Percentiles rank a stretch among this genome's conserved stretches.
These are phyloP conservation scores for Lichtheimia corymbifera DNA, from an alignment of 371 early-diverging fungal genomes.

Conservation along the genomic window DNA sequence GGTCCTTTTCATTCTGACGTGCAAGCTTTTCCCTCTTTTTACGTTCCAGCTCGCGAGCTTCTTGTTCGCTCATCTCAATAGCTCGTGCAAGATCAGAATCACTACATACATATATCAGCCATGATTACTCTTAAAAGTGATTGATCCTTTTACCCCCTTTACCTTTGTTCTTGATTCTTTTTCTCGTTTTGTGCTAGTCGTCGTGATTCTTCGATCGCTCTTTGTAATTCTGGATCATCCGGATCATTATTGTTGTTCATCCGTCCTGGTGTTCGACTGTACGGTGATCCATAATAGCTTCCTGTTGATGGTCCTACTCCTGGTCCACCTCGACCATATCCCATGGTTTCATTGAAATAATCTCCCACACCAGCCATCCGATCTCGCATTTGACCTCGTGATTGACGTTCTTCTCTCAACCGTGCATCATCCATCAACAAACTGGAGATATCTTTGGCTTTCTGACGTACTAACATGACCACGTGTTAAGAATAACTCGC, in stretches of 20 bases:
- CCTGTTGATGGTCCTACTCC: conserved; percentile 14
- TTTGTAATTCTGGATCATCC: conserved; percentile 82
- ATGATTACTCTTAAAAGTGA: background rate
- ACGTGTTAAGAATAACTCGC: background rate
- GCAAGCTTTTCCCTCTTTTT: conserved; percentile 32
- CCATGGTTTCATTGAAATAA: conserved; percentile 38
- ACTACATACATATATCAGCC: conserved; percentile 10
- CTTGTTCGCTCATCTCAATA: conserved; percentile 42
- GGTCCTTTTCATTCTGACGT: conserved; percentile 46
- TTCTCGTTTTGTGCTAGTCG: conserved; percentile 37
- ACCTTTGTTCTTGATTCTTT: background rate
- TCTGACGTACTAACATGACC: conserved; percentile 77
- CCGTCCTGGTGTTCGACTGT: background rate
- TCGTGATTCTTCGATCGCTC: conserved; percentile 78
- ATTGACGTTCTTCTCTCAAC: conserved; percentile 75
- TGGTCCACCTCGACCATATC: conserved; percentile 31
- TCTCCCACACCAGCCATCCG: conserved; percentile 55
- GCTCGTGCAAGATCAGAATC: conserved; percentile 48
- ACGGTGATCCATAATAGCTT: no score
- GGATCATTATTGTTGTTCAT: conserved; percentile 21
- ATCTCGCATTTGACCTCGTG: conserved; percentile 63
- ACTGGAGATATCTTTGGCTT: conserved; percentile 87
- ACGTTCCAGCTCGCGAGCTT: conserved; percentile 36
- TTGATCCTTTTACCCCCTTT: background rate
- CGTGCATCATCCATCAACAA: conserved; percentile 81